Evolutionary conservation across 2,329 filamentous ascomycete genomes (phyloP), one percentile per base, ranked within the genome.

Genomic region (Microsporum ferrugineum): DNA sequence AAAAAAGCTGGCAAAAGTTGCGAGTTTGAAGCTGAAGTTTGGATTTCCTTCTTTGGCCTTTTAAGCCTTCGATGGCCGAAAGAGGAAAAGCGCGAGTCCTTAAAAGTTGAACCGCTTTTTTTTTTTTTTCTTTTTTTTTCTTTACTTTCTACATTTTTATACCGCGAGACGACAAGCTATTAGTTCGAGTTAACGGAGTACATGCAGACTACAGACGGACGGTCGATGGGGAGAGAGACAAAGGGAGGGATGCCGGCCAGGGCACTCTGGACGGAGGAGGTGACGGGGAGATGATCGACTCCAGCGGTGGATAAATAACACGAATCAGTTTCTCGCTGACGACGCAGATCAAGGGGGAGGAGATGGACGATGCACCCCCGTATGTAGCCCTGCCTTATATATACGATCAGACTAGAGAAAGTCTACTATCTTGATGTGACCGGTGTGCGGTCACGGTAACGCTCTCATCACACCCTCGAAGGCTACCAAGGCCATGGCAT

Each of bases 391-490:
- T 34, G 27, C 10, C 3, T 47, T 47, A 47, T 29, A 45, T 47
- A 36, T 36, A 10, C 34, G 34, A 5, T 36, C 17, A 23, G 17
- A 23, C 17, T 23, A 23, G 17, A 23, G 17, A 23, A 23, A 23
- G 17, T 23, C 17, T 23, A 23, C 17, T 23, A 23, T 23, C 17
- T 23, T 23, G 17, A 23, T 23, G 17, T 23, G 17, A 23, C 17
- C 17, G 17, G 17, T 23, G 17, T 23, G 17, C 17, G 27, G 6
- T 60, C 58, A 78, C 59, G 76, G 75, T 64, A 79, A 67, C 59
- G 68, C 70, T 63, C 90, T 83, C 88, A 96, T 92, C 59, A 94
- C 88, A 2, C 87, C 89, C 74, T 99, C 94, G 79, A 97, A 97
- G 33, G 88, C 91, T 60, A 96, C 85, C 71, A 97, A 75, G 1